A percentile compares a stretch with the other conserved stretches of the same genome.
These are phyloP conservation scores for Penicillium paneum DNA, from an alignment of 2,329 filamentous ascomycete genomes.

Conservation along the genomic window DNA sequence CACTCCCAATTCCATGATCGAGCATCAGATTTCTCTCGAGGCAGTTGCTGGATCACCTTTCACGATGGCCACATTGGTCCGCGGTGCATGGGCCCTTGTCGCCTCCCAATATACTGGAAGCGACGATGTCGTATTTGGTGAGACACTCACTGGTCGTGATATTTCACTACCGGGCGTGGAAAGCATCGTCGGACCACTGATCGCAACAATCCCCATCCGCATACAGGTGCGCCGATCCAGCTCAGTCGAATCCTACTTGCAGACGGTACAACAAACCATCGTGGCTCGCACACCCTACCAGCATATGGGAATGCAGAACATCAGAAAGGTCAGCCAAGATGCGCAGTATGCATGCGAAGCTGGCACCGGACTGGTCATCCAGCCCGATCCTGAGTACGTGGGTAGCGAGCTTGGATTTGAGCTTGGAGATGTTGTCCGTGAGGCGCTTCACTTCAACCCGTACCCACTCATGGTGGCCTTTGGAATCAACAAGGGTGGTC, in stretches of 20 bases:
- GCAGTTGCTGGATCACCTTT: constrained; percentile 28
- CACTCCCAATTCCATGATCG: constrained; percentile 44
- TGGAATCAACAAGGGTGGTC: constrained; percentile 43
- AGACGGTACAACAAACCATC: constrained; percentile 31
- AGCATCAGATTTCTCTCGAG: constrained; percentile 39
- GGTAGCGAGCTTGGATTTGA: constrained; percentile 39
- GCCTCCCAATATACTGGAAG: constrained; percentile 46
- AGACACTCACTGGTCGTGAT: constrained; percentile 50
- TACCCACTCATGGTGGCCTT: constrained; percentile 52
- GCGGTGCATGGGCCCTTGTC: constrained; percentile 50
- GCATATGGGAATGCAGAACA: constrained; percentile 51
- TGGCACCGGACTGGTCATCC: constrained; percentile 38
- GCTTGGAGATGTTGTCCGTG: constrained; percentile 34
- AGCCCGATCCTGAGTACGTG: constrained; percentile 39
- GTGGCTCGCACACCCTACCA: constrained; percentile 46
- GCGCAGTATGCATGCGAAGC: constrained; percentile 39
- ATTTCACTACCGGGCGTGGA: constrained; percentile 46
- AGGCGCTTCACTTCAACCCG: constrained; percentile 45
- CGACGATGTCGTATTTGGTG: constrained; percentile 50
- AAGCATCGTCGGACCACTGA: constrained; percentile 49
- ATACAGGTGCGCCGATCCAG: constrained; percentile 34
- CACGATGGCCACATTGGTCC: constrained; percentile 49
- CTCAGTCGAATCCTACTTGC: constrained; percentile 30
- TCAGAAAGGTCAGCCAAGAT: constrained; percentile 42
- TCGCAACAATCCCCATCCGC: constrained; percentile 50